These are phyloP conservation scores for Collybia nuda DNA, from an alignment of 768 basidiomycete genomes.

Conservation along the genomic window DNA sequence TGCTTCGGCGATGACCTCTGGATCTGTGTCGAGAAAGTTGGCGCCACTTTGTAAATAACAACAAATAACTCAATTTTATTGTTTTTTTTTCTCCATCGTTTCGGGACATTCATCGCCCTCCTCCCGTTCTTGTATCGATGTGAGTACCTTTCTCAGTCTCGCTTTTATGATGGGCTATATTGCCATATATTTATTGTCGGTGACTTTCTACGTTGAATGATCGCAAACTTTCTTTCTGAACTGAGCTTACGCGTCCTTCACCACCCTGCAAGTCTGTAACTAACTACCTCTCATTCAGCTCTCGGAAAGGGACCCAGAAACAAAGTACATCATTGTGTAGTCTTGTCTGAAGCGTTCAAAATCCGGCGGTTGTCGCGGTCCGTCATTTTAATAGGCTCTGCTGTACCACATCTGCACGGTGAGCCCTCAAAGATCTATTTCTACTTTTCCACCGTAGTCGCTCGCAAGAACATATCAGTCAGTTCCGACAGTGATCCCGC, in stretches of 20 bases:
- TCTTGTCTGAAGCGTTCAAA: no score
- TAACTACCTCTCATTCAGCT: not conserved
- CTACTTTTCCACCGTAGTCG: no score
- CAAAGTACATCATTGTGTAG: no score
- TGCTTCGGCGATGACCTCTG: slow-evolving; percentile 23
- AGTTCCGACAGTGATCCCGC: no score
- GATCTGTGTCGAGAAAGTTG: slow-evolving; percentile 21
- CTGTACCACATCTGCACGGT: no score
- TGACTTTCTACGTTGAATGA: slow-evolving; percentile 50
- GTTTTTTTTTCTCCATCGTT: slow-evolving; percentile 2
- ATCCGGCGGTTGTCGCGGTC: no score
- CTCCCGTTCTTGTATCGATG: no score
- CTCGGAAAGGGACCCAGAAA: no score
- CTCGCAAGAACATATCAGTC: no score
- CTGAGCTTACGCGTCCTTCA: slow-evolving; percentile 2
- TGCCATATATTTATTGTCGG: slow-evolving; percentile 72
- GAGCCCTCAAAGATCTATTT: no score
- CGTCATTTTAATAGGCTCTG: no score
- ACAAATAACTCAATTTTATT: slow-evolving; percentile 21
- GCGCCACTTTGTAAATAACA: slow-evolving; percentile 28
- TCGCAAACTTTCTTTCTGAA: slow-evolving; percentile 51
- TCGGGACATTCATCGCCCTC: no score
- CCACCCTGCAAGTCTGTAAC: slow-evolving; percentile 11
- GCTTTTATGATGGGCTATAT: slow-evolving; percentile 46
- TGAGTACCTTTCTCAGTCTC: slow-evolving; percentile 21